A percentile compares a stretch with the other conserved stretches of the same genome.
phyloP scores from a whole-genome alignment of 768 basidiomycete species.

The Suillus alpinus region DNA sequence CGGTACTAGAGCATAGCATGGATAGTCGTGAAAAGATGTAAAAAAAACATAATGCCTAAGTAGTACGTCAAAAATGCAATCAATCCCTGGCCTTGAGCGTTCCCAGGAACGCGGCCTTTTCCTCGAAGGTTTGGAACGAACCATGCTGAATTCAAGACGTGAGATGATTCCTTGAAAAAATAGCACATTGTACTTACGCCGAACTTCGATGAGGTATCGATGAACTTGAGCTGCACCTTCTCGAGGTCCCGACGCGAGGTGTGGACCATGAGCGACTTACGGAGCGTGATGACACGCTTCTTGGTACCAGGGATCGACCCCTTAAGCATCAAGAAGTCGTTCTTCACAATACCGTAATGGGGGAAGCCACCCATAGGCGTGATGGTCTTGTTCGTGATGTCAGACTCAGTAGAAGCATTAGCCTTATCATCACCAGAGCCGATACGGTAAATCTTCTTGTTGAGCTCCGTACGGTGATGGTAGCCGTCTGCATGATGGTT shows the following conservation, averaged over 20 bases:
- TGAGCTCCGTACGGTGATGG: conserved; percentile 95
- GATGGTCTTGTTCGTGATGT: conserved; percentile 90
- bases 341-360: conserved; percentile 98
- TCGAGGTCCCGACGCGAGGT: conserved; percentile 95
- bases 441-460: conserved; percentile 99
- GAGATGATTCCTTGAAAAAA: neutral
- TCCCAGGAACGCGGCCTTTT: conserved; percentile 94
- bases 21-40: conserved; percentile 32
- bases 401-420: conserved; percentile 92
- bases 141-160: conserved; percentile 61
- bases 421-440: conserved; percentile 72
- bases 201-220: conserved; percentile 97
- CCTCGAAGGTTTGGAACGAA: conserved; percentile 94
- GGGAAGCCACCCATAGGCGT: conserved; percentile 99
- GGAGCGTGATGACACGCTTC: conserved; percentile 97
- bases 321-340: conserved; percentile 97
- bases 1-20: conserved; percentile 38
- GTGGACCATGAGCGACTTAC: conserved; percentile 96
- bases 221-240: conserved; percentile 97
- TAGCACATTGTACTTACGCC: conserved; percentile 58
- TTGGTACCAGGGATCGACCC: conserved; percentile 94
- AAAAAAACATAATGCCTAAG: conserved; percentile 35
- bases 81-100: conserved; percentile 82
- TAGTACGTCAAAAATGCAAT: conserved; percentile 41
- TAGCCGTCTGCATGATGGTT: conserved; percentile 67